Evolutionary conservation across 2,329 filamentous ascomycete species (phyloP), one percentile per base, ranked within the genome.

Genomic region (Curvularia lunata): DNA sequence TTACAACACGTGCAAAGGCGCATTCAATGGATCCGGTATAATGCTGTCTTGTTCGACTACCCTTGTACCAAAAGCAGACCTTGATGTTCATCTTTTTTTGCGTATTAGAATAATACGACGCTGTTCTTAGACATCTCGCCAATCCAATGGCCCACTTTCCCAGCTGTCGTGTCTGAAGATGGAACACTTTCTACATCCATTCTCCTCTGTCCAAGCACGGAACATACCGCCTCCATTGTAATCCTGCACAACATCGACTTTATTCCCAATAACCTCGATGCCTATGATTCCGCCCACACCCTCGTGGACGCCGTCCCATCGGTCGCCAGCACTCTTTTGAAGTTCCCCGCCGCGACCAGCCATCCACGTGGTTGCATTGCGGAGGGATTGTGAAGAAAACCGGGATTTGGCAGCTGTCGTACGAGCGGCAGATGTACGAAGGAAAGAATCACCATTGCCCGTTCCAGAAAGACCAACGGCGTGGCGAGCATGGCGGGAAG

Each of bases 141-240:
- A 43, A 30, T 30, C 27, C 42, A 65, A 42, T 2, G 68, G 63
- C 8, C 68, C 70, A 38, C 60, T 71, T 18, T 69, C 66, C 55
- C 64, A 75, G 4, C 60, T 48, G 25, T 74, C 71, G 54, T 84
- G 81, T 49, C 82, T 78, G 79, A 86, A 89, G 1, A 89, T 82
- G 53, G 84, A 83, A 70, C 87, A 85, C 23, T 82, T 79, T 18
- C 82, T 79, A 56, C 79, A 78, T 0, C 87, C 89, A 1, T 84
- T 71, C 4, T 87, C 83, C 61, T 91, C 85, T 19, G 90, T 79
- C 84, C 89, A 94, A 0, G 91, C 91, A 19, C 92, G 84, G 71
- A 92, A 95, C 90, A 97, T 93, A 0, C 92, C 92, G 4, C 88
- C 90, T 66, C 90, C 95, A 72, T 97, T 96, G 73, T 88, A 92